Percentiles rank a stretch among this genome's conserved stretches.
Conservation (phyloP, 2,329 filamentous ascomycete species). For the Zymoseptoria crescenta region DNA sequence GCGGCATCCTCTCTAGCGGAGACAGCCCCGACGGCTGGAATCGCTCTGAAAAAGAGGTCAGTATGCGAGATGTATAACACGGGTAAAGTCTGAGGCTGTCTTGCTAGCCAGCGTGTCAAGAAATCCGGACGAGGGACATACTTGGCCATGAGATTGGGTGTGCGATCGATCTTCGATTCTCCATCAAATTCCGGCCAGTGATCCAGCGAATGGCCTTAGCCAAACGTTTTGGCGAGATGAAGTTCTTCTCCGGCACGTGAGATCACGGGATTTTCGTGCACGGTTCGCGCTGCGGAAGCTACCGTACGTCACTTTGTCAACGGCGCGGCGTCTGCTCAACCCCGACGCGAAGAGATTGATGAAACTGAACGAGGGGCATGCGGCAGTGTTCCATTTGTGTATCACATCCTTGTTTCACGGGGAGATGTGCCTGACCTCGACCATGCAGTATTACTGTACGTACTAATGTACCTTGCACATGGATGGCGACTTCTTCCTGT, state of each 20-base stretch:
- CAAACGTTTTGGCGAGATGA: neutral
- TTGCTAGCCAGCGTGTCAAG: neutral
- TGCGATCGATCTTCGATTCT: neutral
- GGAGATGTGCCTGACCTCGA: neutral
- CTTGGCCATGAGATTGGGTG: neutral
- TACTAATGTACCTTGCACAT: neutral
- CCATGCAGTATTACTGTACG: neutral
- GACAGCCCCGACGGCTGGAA: too few relatives aligned
- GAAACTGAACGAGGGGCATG: neutral
- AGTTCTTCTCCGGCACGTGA: neutral
- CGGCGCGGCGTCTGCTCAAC: neutral
- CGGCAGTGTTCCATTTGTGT: neutral
- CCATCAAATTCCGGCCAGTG: neutral
- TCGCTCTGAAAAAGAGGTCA: neutral
- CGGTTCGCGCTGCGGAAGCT: neutral
- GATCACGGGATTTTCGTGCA: neutral
- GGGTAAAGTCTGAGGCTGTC: neutral
- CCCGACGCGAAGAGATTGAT: neutral
- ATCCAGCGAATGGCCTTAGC: neutral
- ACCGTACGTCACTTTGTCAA: neutral
- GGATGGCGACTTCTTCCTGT: neutral
- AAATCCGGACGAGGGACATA: neutral
- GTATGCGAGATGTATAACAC: neutral
- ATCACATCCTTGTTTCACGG: neutral
- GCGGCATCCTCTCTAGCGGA: neutral